These are phyloP conservation scores for Neurospora sp. DNA, from an alignment of 2,329 filamentous ascomycete genomes.

Conservation along the genomic window DNA sequence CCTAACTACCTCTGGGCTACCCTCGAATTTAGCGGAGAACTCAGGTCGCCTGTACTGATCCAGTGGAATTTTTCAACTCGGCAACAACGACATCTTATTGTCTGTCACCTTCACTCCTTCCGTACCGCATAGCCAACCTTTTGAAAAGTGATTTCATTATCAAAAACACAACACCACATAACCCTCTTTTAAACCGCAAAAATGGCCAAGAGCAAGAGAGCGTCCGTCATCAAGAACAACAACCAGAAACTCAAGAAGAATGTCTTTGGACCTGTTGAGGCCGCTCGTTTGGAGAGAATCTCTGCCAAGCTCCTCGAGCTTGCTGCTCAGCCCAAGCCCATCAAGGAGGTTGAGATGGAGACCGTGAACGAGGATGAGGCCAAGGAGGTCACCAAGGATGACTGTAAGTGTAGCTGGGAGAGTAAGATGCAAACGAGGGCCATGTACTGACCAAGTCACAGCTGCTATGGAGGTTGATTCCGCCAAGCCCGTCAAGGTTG, in stretches of 20 bases:
- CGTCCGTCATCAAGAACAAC: constrained; percentile 74
- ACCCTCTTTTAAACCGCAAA: constrained; percentile 3
- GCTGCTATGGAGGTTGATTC: constrained; percentile 50
- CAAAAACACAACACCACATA: not conserved
- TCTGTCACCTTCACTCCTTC: not conserved
- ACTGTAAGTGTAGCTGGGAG: constrained; percentile 13
- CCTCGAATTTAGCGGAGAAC: not conserved
- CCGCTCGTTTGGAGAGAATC: constrained; percentile 70
- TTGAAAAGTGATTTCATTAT: not conserved
- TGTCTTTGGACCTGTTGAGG: constrained; percentile 77
- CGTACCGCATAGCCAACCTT: not conserved
- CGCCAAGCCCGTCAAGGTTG: constrained; percentile 27
- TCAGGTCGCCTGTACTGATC: not conserved
- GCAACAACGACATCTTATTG: not conserved
- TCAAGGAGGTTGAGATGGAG: constrained; percentile 37
- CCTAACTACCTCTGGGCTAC: not conserved
- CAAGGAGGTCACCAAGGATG: constrained; percentile 17
- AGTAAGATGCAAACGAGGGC: not conserved
- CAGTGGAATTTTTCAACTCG: not conserved
- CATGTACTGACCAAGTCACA: constrained; percentile 16
- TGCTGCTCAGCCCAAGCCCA: constrained; percentile 67
- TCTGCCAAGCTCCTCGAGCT: constrained; percentile 79
- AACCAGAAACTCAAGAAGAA: constrained; percentile 68
- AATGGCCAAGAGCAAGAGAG: constrained; percentile 84
- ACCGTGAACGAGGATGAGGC: constrained; percentile 15